These are phyloP conservation scores for Colletotrichum lindemuthianum DNA, from an alignment of 2,329 filamentous ascomycete species.

Conservation along the genomic window DNA sequence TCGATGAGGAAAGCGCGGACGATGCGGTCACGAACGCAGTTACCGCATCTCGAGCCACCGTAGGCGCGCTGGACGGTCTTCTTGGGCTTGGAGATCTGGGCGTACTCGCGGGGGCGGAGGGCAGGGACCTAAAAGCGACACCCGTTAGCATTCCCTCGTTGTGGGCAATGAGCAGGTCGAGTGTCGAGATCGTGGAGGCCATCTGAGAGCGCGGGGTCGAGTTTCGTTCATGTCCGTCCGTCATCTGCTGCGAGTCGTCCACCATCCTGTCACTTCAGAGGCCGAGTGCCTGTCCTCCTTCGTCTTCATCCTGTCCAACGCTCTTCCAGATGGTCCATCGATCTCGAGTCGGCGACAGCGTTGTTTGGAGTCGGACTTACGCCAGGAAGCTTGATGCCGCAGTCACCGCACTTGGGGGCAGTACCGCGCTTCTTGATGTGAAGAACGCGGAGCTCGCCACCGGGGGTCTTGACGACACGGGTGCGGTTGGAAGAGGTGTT, in stretches of 20 bases:
- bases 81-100: conserved; percentile 96
- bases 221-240: background rate
- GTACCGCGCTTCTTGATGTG: conserved; percentile 99
- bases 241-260: background rate
- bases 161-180: background rate
- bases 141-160: conserved; percentile 13
- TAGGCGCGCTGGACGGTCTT: conserved; percentile 99
- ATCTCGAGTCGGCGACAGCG: conserved; percentile 15
- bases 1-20: conserved; percentile 99
- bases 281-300: background rate
- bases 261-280: background rate
- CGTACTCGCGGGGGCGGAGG: conserved; percentile 97
- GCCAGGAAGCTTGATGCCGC: conserved; percentile 95
- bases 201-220: conserved; percentile 19
- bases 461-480: conserved; percentile 94
- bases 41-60: conserved; percentile 97
- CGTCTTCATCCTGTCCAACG: background rate
- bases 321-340: conserved; percentile 21
- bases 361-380: conserved; percentile 71
- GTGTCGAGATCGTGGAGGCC: conserved; percentile 3
- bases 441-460: conserved; percentile 93
- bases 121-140: conserved; percentile 77
- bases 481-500: conserved; percentile 99
- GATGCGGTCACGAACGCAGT: conserved; percentile 98
- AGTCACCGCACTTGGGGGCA: conserved; percentile 99